These are phyloP conservation scores for Yamagishiella unicocca DNA, from an alignment of 139 green algal species.

Conservation along the genomic window DNA sequence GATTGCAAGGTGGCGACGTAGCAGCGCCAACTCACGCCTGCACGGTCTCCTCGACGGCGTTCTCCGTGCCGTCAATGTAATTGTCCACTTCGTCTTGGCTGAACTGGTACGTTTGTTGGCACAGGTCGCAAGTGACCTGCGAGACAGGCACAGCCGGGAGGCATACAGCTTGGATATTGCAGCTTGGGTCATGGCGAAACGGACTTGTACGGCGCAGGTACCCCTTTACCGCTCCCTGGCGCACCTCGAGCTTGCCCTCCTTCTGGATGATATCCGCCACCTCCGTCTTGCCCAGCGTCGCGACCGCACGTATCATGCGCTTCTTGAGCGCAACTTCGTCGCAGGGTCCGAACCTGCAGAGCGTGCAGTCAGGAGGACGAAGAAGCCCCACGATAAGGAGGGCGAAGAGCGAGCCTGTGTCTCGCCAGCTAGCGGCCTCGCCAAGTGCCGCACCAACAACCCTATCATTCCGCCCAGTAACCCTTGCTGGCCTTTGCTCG, in stretches of 20 bases:
- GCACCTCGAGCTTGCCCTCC: constrained; percentile 88
- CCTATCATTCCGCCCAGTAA: no score
- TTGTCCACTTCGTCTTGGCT: constrained; percentile 15
- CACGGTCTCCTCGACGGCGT: background rate
- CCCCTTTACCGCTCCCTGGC: background rate
- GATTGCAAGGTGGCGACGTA: no score
- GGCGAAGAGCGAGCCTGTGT: no score
- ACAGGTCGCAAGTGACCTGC: constrained; percentile 74
- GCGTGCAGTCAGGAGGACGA: no score
- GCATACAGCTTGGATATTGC: background rate
- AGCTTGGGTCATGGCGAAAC: no score
- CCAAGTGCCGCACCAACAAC: no score
- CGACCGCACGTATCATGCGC: constrained; percentile 83
- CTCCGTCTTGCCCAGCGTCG: constrained; percentile 72
- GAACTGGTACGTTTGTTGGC: constrained; percentile 79
- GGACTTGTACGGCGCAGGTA: no score
- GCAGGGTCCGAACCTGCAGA: constrained; percentile 84
- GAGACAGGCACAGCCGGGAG: background rate
- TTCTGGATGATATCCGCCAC: constrained; percentile 78
- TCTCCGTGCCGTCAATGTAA: constrained; percentile 12
- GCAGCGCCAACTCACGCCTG: no score
- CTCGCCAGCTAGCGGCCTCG: no score
- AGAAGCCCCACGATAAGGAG: no score
- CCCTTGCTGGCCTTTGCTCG: no score
- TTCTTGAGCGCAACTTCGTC: constrained; percentile 64